Conservation (phyloP, 768 basidiomycete genomes). For the Suillus tomentosus region DNA sequence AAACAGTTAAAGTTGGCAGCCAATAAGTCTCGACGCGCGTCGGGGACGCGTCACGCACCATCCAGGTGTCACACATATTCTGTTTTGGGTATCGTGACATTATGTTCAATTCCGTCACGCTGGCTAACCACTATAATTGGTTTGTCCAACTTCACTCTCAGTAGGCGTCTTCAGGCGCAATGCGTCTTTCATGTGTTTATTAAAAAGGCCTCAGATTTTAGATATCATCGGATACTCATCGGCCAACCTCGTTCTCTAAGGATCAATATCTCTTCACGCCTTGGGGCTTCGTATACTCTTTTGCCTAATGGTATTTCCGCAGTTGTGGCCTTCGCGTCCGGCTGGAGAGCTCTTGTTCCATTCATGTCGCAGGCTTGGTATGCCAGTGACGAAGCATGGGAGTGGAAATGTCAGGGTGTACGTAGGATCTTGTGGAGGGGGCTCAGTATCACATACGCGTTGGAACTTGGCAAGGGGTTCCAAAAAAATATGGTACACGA, state of each 20-base stretch:
- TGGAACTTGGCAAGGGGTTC: constrained; percentile 23
- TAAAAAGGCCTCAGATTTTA: constrained; percentile 4
- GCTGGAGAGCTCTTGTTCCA: constrained; percentile 42
- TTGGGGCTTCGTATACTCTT: constrained; percentile 36
- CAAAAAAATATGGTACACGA: constrained; percentile 26
- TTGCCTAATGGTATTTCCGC: constrained; percentile 47
- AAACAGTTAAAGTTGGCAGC: constrained; percentile 29
- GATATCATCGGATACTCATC: constrained; percentile 50
- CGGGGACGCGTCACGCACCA: constrained; percentile 6
- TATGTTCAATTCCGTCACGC: no score
- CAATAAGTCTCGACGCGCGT: constrained; percentile 9
- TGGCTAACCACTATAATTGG: no score
- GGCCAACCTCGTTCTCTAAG: constrained; percentile 30
- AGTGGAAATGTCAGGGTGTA: constrained; percentile 53
- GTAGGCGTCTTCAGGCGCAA: no score
- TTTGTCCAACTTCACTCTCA: no score
- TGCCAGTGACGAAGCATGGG: constrained; percentile 44
- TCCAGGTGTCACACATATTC: neutral
- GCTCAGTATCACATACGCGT: constrained; percentile 30
- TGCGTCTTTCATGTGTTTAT: no score
- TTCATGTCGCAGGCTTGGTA: constrained; percentile 58
- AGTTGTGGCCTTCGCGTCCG: constrained; percentile 40
- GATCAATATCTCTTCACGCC: constrained; percentile 36
- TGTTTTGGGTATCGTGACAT: neutral
- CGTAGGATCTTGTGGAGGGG: constrained; percentile 36